Percentiles rank a stretch among this genome's conserved stretches.
These are phyloP conservation scores for Solanum sejunctum DNA, from an alignment of 257 asterid species.

Conservation along the genomic window DNA sequence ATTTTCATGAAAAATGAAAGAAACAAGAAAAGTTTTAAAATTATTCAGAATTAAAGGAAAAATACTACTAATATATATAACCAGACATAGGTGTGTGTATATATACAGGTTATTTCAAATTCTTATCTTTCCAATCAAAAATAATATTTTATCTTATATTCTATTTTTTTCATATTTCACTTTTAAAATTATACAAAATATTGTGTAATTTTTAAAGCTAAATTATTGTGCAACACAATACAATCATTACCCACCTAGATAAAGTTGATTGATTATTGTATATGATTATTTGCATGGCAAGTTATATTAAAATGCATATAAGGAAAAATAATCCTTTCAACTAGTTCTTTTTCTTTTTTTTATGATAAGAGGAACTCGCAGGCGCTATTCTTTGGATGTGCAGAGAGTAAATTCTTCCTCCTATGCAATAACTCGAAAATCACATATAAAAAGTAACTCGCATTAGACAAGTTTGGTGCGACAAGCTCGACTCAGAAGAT, in stretches of 20 bases:
- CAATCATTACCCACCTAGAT: neutral
- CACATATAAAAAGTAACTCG: no score
- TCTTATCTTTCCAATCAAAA: neutral
- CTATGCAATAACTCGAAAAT: no score
- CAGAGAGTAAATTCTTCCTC: rapidly evolving
- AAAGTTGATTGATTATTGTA: neutral
- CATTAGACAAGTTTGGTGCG: no score
- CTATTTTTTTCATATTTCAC: no score
- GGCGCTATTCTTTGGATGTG: no score
- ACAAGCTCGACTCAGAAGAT: no score
- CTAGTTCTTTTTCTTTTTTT: neutral
- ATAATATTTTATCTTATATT: no score
- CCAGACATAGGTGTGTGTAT: neutral
- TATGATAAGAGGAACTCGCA: no score
- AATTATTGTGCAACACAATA: neutral
- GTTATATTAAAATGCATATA: neutral
- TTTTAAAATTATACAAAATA: no score
- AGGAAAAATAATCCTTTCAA: neutral
- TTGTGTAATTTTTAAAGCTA: neutral
- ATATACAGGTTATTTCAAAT: neutral
- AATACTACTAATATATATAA: neutral
- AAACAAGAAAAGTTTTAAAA: neutral
- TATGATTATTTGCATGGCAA: neutral
- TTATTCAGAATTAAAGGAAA: neutral
- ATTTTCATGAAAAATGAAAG: neutral